These are phyloP conservation scores for Bidens hawaiensis DNA, from an alignment of 140 eudicot species.

Conservation along the genomic window DNA sequence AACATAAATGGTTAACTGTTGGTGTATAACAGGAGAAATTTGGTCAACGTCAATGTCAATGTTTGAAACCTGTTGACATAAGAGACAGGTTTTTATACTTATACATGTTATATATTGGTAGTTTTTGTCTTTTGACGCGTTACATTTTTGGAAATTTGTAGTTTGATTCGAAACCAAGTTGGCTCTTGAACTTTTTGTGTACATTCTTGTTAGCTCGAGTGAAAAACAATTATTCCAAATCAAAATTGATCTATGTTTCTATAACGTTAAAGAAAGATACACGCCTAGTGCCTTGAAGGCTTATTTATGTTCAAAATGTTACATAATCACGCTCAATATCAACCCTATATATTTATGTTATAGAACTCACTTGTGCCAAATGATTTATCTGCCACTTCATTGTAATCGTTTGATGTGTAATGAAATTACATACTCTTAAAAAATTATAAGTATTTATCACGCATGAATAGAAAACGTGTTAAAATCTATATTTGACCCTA, in stretches of 20 bases:
- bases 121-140: no score
- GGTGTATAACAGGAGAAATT: constrained; percentile 9
- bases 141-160: neutral
- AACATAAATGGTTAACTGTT: neutral
- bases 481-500: no score
- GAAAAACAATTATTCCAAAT: constrained; percentile 25
- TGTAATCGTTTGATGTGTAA: no score
- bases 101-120: no score
- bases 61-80: neutral
- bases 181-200: constrained; percentile 27
- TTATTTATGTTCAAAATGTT: constrained; percentile 37
- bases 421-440: no score
- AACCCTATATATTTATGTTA: no score
- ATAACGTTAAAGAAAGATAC: neutral
- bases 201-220: constrained; percentile 10
- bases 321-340: no score
- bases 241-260: constrained; percentile 4
- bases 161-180: constrained; percentile 16
- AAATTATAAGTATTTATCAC: no score
- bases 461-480: no score
- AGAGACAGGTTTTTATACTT: constrained; percentile 7
- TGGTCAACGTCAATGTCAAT: constrained; percentile 3
- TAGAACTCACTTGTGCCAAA: no score
- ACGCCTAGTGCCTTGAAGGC: constrained; percentile 19
- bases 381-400: no score